Evolutionary conservation across 148 eudicot genomes (phyloP).

Genomic region (Rhododendron molle): DNA sequence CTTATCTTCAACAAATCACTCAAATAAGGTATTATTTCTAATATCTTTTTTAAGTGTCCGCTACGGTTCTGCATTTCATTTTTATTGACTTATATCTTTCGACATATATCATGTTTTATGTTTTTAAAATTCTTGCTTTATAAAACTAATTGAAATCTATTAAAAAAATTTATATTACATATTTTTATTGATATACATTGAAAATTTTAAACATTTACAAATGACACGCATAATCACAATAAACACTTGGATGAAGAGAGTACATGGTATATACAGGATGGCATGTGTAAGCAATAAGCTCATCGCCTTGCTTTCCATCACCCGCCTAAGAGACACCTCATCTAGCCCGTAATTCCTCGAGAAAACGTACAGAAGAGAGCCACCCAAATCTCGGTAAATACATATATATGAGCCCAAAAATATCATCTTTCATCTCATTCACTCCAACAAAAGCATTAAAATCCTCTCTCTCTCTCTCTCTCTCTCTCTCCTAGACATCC

Average conservation of each 20-base stretch:
- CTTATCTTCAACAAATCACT: not conserved
- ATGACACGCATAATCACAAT: too few relatives aligned
- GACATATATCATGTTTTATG: too few relatives aligned
- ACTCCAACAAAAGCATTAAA: constrained; percentile 12
- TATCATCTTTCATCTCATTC: constrained; percentile 9
- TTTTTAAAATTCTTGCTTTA: too few relatives aligned
- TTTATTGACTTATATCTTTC: too few relatives aligned
- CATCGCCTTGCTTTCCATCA: not conserved
- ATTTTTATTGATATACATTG: too few relatives aligned
- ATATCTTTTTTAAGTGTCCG: too few relatives aligned
- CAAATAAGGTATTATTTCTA: not conserved
- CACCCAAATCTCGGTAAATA: constrained; percentile 19
- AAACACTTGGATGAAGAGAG: too few relatives aligned
- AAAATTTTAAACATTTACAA: too few relatives aligned
- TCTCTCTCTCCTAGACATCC: not conserved
- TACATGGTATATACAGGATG: not conserved
- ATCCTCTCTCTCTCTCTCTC: constrained; percentile 4
- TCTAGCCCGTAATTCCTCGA: constrained; percentile 13
- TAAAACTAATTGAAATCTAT: too few relatives aligned
- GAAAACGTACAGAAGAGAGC: constrained; percentile 21
- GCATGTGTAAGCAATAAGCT: constrained; percentile 12
- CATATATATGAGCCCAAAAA: constrained; percentile 18
- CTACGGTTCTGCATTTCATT: too few relatives aligned
- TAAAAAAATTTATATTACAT: too few relatives aligned
- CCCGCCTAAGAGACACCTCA: constrained; percentile 24